Base-by-base conservation (phyloP, 2,329 filamentous ascomycete species). In the Pseudocercospora ulei region DNA sequence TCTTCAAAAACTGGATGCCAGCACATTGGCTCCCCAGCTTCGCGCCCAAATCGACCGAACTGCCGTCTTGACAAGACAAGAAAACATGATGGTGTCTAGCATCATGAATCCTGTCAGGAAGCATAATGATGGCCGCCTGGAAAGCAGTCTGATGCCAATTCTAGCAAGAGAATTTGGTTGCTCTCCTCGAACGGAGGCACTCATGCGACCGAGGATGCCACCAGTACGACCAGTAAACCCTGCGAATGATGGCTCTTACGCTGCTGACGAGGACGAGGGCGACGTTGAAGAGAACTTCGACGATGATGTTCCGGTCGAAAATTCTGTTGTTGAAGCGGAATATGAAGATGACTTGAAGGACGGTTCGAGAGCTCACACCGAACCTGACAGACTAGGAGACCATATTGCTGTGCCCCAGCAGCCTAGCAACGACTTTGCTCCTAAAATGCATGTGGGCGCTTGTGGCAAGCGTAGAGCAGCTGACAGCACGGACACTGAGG, bases 31-130 rank as follows among this genome's bases (percentile, higher is more conserved):
- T n/a, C 74, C 79, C 5, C 74, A 80, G 1, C 57, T 84, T 12
- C 78, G 88, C 36, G 73, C 78, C 7, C 75, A 84, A 33, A 69
- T 94, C 46, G 85, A 95, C 55, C 80, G 82, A 48, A 83, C 82
- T 2, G 81, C 84, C 12, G 80, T 94, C 39, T 64, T 94, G 13
- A 73, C 70, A 3, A 69, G 71, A 43, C 71, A 79, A 58, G 78
- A 76, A 55, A 68, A 78, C 19, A 80, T 82, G 26, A 82, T 95
- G 72, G 56, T 90, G 7, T 76, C 85, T 4, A 88, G 84, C 58
- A 77, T 92, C 7, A 66, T 95, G 43, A 85, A 90, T 59, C 76
- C 47, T 58, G 77, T 54, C 66, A 73, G 54, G 70, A 77, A 56
- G 73, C 78, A 26, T 68, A 43, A 44, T 9, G 34, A 38, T 24